Evolutionary conservation across 2,329 filamentous ascomycete species (phyloP), one percentile per base, ranked within the genome.

Genomic region (Claviceps cyperi): DNA sequence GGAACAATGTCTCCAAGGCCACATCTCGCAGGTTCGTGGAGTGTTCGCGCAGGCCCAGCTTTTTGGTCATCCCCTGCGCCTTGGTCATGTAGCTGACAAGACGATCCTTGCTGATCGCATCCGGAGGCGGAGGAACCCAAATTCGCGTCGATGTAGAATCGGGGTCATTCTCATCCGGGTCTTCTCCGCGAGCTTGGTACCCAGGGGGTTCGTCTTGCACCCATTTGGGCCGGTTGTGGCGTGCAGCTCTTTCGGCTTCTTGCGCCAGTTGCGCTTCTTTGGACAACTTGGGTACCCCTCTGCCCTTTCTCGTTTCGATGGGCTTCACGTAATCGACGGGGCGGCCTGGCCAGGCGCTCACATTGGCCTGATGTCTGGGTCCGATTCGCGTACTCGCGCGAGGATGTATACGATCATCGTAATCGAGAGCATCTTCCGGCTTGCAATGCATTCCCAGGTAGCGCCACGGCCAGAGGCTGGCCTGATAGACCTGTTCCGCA

Each of bases 321-420:
- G 89, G 81, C 64, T 94, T 96, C 54, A 95, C 87, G 51, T 94
- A 86, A 64, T 94, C 76, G n/a, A 97, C 83, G 0, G 89, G 83
- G 49, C 80, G 81, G 5, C 91, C 92, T 50, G 84, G 84, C 92
- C 92, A 98, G 5, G 85, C 75, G 46, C 78, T 73, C 36, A 95
- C 86, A 57, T 81, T 83, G 4, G 92, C 91, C 69, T 98, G 92
- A 65, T 97, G 89, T 50, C 89, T 81, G 9, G 89, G 87, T 7
- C 92, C 92, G 38, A 97, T 74, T 38, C 92, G 84, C 50, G 92
- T 97, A 62, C 90, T 94, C 15, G 92, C 91, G 56, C 92, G 84
- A 8, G 92, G 92, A 62, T 97, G 97, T 56, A 98, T 97, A 55
- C 92, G 83, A 65, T 98, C 92, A 61, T 98, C 92, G 62, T 95